A percentile compares a stretch with the other conserved stretches of the same genome.
Evolutionary conservation across 2,329 filamentous ascomycete genomes (phyloP).

Genomic region (Neurospora crassa): DNA sequence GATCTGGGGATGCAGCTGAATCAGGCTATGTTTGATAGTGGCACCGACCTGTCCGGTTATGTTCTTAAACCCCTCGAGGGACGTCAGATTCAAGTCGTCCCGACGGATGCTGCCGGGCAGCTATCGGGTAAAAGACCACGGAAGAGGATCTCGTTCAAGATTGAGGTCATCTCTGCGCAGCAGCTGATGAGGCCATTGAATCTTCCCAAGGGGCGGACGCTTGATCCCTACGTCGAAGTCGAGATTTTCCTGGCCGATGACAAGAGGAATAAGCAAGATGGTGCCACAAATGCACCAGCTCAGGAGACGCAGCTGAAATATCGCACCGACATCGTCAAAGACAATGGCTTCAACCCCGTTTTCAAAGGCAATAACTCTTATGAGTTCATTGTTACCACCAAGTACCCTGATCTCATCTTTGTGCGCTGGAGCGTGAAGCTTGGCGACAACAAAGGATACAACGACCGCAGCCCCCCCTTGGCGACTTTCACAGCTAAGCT

Average conservation of each 20-base stretch:
- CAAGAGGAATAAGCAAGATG: conserved; percentile 78
- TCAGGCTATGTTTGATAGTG: conserved; percentile 92
- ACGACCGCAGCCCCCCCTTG: conserved; percentile 53
- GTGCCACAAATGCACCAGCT: conserved; percentile 43
- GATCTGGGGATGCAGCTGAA: conserved; percentile 94
- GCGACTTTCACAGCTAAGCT: conserved; percentile 92
- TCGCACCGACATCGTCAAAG: conserved; percentile 69
- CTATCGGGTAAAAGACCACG: conserved; percentile 59
- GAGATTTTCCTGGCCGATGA: conserved; percentile 93
- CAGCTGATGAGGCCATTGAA: conserved; percentile 77
- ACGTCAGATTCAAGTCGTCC: conserved; percentile 57
- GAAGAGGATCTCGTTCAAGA: conserved; percentile 73
- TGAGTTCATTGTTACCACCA: conserved; percentile 78
- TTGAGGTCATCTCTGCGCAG: conserved; percentile 88
- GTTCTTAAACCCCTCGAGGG: conserved; percentile 86
- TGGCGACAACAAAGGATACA: conserved; percentile 61
- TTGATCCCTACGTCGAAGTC: conserved; percentile 91
- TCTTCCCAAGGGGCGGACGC: conserved; percentile 42
- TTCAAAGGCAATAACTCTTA: conserved; percentile 62
- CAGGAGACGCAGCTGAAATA: conserved; percentile 58
- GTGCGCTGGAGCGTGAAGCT: conserved; percentile 89
- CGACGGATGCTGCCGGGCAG: conserved; percentile 41
- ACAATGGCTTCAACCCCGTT: conserved; percentile 88
- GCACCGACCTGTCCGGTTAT: conserved; percentile 79
- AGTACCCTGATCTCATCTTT: conserved; percentile 87